Conservation (phyloP, 306 rosid species). For the Quercus robur region DNA sequence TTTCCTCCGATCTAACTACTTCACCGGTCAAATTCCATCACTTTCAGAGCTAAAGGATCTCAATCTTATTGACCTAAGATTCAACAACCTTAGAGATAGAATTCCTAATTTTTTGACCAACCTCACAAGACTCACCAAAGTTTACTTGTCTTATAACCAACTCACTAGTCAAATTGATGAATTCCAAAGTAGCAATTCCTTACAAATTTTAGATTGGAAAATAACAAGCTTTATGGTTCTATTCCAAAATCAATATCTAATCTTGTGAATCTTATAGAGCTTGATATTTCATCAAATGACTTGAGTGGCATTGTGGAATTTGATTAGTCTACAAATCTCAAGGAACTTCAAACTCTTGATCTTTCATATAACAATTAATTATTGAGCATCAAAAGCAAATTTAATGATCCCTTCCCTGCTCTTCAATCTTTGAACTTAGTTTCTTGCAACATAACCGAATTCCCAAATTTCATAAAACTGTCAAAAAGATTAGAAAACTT, state of each 20-base stretch:
- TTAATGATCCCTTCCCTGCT: too few species aligned
- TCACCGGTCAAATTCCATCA: constrained; percentile 13
- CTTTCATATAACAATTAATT: not conserved
- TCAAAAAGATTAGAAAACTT: too few species aligned
- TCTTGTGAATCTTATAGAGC: not conserved
- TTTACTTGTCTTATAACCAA: too few species aligned
- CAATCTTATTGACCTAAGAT: not conserved
- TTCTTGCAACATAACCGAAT: too few species aligned
- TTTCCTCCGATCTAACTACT: not conserved
- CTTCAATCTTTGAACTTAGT: too few species aligned
- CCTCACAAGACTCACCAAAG: too few species aligned
- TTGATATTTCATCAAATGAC: not conserved
- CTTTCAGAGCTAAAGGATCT: constrained; percentile 5
- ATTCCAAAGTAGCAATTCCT: not conserved
- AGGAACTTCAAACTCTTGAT: not conserved
- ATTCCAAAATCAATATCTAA: constrained; percentile 20
- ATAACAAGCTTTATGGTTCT: not conserved
- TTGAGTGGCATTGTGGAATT: constrained; percentile 6
- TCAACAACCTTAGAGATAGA: not conserved
- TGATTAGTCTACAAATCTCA: not conserved
- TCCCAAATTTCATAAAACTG: too few species aligned
- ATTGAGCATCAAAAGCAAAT: too few species aligned
- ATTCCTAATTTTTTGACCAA: too few species aligned
- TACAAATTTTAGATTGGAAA: not conserved
- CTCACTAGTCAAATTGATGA: not conserved